Evolutionary conservation across 2,329 filamentous ascomycete genomes (phyloP), one percentile per base, ranked within the genome.

Genomic region (Hypoxylon sp.): DNA sequence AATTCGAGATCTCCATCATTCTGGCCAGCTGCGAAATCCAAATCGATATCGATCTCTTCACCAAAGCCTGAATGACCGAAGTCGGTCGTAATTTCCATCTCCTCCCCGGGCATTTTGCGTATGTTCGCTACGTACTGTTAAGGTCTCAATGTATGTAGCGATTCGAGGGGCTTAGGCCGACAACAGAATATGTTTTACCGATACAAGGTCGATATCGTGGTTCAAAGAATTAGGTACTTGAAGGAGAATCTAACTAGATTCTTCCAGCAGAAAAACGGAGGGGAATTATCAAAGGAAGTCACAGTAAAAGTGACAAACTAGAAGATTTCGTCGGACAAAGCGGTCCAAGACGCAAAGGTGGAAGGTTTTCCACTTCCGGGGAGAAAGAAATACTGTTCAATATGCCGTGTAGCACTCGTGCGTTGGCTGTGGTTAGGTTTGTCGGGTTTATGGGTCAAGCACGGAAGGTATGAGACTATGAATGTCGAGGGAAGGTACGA

Each of bases 1-100:
- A 76, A 69, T 24, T 75, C 74, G 56, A 76, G 68, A 19, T 75
- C 73, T 64, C 75, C 73, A 48, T 76, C 75, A 28, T 66, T 63
- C 37, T 74, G 71, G 47, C 64, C 73, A 26, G 66, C 65, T n/a
- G 70, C 68, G 51, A 75, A 73, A 68, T 76, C 74, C 49, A 76
- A 62, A 64, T 76, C 75, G 61, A 76, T 75, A 56, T 76, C 75
- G 62, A 76, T 76, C 47, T 76, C 75, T 53, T 76, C 73, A 19
- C 56, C 70, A 24, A 71, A 71, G 19, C 68, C 72, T 43, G 64
- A 17, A 11, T 70, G 74, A 58, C 71, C 71, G 46, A 75, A 70
- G 59, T 76, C 75, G 47, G 74, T 68, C 17, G 68, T 70, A 60
- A 76, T 75, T 44, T 76, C 75, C 75, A 76, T 76, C 54, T 75